Evolutionary conservation across 768 basidiomycete species (phyloP), one percentile per base, ranked within the genome.

Genomic region (Scleroderma bovista): DNA sequence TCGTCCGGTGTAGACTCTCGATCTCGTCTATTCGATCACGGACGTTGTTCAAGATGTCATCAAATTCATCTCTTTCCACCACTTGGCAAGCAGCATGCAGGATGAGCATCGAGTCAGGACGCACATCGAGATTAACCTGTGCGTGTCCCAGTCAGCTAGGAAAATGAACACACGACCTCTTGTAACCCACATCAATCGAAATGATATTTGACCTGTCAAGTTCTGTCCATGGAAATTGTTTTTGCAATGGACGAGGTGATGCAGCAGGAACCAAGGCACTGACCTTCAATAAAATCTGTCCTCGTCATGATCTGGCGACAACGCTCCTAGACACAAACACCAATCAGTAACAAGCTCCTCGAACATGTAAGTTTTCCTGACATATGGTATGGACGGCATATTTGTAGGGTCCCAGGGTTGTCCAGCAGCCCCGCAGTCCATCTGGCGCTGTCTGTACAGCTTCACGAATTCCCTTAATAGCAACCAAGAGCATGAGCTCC

Each of bases 251-350:
- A 36, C 12, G n/a, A 36, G 29, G 26, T 29, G 26, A 51, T 39
- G 52, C 41, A 7, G 24, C 20, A 19, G 12, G 1, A 41, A 20
- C 24, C 22, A 38, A 22, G 33, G 51, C 57, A 64, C 73, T 44
- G 44, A 87, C 86, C 80, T 64, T 85, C 86, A 57, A 94, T 65
- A 61, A 87, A 93, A 66, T 93, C 89, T 1, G 87, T 73, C 15
- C 90, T 72, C 3, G 89, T 90, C 91, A 87, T 90, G 45, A 93
- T 84, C 61, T 86, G 79, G 33, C 86, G 75, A 65, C 84, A 86
- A 56, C 75, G 77, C 71, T 83, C 83, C 82, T 74, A 77, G 37
- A 15, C n/a, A 6, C 51, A 54, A 50, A 31, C 19, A 29, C 23
- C 33, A 15, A 39, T 46, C 39, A 42, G 48, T 38, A 38, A 6